Conservation (phyloP, 1,284 basidiomycete species). For the Caloboletus firmus region DNA sequence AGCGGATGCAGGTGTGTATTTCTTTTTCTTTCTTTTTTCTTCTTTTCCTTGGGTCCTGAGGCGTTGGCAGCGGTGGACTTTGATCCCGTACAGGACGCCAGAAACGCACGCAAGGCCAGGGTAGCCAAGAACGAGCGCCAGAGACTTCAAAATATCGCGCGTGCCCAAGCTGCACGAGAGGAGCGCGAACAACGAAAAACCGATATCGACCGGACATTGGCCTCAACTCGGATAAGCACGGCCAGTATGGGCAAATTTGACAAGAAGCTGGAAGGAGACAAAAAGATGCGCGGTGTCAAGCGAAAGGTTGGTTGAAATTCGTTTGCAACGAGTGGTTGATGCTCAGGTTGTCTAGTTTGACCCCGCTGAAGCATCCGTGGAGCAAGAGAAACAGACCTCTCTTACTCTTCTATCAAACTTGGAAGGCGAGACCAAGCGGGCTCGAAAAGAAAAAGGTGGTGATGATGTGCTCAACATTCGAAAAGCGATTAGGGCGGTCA, state of each 20-base stretch:
- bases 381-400: slow-evolving; percentile 71
- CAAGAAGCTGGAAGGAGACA: slow-evolving; percentile 86
- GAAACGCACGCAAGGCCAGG: slow-evolving; percentile 76
- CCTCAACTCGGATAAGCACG: slow-evolving; percentile 81
- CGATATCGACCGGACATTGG: slow-evolving; percentile 77
- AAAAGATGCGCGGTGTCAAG: slow-evolving; percentile 85
- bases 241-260: slow-evolving; percentile 95
- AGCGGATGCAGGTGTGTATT: slow-evolving; percentile 73
- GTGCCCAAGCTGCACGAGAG: slow-evolving; percentile 42
- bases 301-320: slow-evolving; percentile 68
- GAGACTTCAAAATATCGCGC: slow-evolving; percentile 75
- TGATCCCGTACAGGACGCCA: slow-evolving; percentile 78
- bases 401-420: slow-evolving; percentile 77
- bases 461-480: slow-evolving; percentile 74
- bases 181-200: slow-evolving; percentile 59
- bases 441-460: slow-evolving; percentile 50
- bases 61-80: slow-evolving; percentile 58
- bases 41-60: neutral
- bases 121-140: slow-evolving; percentile 87
- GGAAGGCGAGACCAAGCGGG: slow-evolving; percentile 68
- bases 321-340: neutral
- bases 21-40: neutral
- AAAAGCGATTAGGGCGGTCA: slow-evolving; percentile 82
- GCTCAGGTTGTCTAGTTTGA: slow-evolving; percentile 60
- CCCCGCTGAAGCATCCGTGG: slow-evolving; percentile 67